Base-by-base conservation (phyloP, 208 protist species). In the Leptomonas seymouri region DNA sequence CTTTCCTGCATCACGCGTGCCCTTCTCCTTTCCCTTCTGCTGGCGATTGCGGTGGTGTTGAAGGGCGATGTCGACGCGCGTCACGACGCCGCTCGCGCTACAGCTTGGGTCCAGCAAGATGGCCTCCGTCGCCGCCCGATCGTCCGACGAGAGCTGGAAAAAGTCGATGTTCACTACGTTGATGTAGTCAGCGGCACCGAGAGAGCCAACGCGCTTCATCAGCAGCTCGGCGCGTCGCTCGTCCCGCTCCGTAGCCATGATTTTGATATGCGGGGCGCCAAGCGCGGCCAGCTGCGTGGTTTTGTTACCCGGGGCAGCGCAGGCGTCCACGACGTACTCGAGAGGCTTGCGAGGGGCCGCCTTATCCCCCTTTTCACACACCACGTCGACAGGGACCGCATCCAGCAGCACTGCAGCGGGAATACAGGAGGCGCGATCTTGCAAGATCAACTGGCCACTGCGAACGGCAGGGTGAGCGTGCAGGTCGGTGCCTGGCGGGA, bases 41-140 rank as follows among this genome's bases (percentile, higher is more conserved):
- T 81, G 56, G 16, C 59, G 18, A 0, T 15, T 59, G 48, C 62
- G 71, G 75, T 89, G 72, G 41, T 80, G 78, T 66, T 86, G 74
- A 9, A 93, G 62, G 16, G 80, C 81, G 25, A 95, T 83, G 56
- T 97, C 93, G 41, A 97, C 89, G 28, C 93, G 86, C 42, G 84
- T 89, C 67, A 93, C 76, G 34, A 98, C 93, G 23, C 94, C 94
- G 71, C 86, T 95, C 4, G 89, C 93, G 58, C 86, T 94, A 84
- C 94, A 98, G 65, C 87, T 93, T 9, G 94, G 94, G 78, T 98
- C 94, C 16, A 97, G 84, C 77, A 98, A 66, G 76, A 98, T 97
- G 6, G 60, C 93, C 60, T 95, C 85, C 49, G 90, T 84, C 53
- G 86, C 85, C 15, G 73, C 76, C 0, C 86, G 84, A 58, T 96